Conservation (phyloP, 306 rosid species). For the Oemleria cerasiformis region DNA sequence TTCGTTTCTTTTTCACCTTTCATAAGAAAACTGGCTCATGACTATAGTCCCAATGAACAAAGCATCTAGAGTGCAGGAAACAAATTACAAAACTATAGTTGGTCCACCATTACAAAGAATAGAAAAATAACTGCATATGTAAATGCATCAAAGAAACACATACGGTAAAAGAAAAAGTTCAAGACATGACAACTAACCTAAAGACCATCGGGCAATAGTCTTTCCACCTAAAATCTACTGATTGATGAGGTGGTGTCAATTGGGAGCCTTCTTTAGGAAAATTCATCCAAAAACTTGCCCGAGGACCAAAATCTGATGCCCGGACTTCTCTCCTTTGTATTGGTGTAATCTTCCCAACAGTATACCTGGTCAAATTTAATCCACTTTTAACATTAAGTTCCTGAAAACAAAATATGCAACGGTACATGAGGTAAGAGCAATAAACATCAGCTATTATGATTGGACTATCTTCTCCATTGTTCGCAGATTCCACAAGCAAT, state of each 20-base stretch:
- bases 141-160: constrained; percentile 24
- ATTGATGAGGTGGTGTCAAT: constrained; percentile 91
- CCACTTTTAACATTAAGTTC: constrained; percentile 27
- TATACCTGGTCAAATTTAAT: constrained; percentile 75
- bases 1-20: not conserved
- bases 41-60: not conserved
- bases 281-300: constrained; percentile 99
- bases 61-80: not conserved
- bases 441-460: not conserved
- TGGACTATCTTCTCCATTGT: constrained; percentile 9
- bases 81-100: not conserved
- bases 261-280: constrained; percentile 97
- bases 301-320: constrained; percentile 85
- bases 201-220: constrained; percentile 99
- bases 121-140: not conserved
- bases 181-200: constrained; percentile 54
- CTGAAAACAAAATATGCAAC: constrained; percentile 26
- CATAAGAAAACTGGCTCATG: constrained; percentile 7
- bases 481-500: not conserved
- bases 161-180: not conserved
- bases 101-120: not conserved
- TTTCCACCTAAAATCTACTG: constrained; percentile 97
- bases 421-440: constrained; percentile 6
- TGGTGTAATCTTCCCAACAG: constrained; percentile 98
- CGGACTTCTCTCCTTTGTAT: constrained; percentile 95